Percentiles rank a stretch among this genome's conserved stretches.
Evolutionary conservation across 768 basidiomycete genomes (phyloP).

Genomic region (Boletus rubescentipes): DNA sequence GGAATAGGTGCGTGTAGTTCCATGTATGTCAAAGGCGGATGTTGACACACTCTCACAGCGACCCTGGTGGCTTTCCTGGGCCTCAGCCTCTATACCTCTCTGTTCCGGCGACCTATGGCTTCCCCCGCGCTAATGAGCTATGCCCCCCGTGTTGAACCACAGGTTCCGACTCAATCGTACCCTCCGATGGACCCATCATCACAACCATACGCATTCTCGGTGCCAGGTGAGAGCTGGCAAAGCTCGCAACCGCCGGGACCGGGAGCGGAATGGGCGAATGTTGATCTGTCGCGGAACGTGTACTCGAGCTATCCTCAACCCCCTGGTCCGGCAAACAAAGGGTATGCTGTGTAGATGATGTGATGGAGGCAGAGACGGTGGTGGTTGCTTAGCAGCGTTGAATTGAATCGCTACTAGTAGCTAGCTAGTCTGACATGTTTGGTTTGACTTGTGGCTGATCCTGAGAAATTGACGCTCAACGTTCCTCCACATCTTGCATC

Average conservation of each 20-base stretch:
- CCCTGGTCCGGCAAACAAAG: too few relatives aligned
- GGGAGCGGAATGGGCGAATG: constrained; percentile 1
- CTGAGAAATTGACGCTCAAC: constrained; percentile 29
- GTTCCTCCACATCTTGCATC: background rate
- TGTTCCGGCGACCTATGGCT: background rate
- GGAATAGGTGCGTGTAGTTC: constrained; percentile 3
- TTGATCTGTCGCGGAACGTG: background rate
- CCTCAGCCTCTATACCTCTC: background rate
- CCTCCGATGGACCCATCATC: background rate
- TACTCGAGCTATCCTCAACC: too few relatives aligned
- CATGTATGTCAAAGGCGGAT: background rate
- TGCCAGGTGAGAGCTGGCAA: background rate
- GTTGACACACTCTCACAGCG: constrained; percentile 2
- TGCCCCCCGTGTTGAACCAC: background rate
- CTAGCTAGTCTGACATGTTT: too few relatives aligned
- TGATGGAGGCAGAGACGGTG: background rate
- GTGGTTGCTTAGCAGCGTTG: background rate
- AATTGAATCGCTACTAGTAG: too few relatives aligned
- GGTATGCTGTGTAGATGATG: too few relatives aligned
- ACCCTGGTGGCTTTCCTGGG: constrained; percentile 1
- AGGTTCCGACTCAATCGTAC: background rate
- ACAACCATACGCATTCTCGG: constrained; percentile 4
- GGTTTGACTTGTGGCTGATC: constrained; percentile 19
- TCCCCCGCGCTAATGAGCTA: background rate
- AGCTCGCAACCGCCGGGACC: background rate